Evolutionary conservation across 2,329 filamentous ascomycete genomes (phyloP).

Genomic region (Ceratocystis eucalypticola): DNA sequence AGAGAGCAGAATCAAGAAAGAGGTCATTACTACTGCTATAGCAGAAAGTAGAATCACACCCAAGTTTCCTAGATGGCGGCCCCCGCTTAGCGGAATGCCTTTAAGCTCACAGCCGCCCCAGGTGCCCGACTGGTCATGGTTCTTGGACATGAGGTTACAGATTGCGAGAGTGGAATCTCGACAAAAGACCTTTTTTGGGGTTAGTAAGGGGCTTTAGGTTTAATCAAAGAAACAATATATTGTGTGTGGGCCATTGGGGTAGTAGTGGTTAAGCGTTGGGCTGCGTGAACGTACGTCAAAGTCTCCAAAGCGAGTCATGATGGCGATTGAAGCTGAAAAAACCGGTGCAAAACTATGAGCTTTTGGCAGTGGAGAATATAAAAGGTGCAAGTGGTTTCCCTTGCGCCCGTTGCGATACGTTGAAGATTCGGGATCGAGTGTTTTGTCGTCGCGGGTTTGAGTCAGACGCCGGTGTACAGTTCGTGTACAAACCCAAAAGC

Average conservation of each 20-base stretch:
- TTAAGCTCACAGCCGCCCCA: slow-evolving; percentile 60
- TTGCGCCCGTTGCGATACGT: too few species aligned
- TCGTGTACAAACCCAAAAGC: too few species aligned
- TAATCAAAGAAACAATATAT: too few species aligned
- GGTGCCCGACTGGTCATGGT: slow-evolving; percentile 44
- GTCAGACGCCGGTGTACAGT: neutral
- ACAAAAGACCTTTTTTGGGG: slow-evolving; percentile 55
- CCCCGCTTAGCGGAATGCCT: slow-evolving; percentile 59
- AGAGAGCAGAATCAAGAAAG: slow-evolving; percentile 62
- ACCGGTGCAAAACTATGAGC: neutral
- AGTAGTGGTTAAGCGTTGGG: neutral
- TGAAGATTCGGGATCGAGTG: too few species aligned
- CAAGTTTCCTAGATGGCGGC: slow-evolving; percentile 62
- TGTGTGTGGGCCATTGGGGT: neutral
- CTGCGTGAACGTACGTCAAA: slow-evolving; percentile 35
- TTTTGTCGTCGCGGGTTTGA: neutral
- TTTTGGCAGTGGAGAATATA: neutral
- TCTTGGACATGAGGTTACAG: slow-evolving; percentile 60
- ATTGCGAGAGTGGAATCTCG: slow-evolving; percentile 69
- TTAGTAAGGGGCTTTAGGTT: neutral
- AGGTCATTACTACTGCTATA: slow-evolving; percentile 56
- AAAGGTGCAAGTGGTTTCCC: too few species aligned
- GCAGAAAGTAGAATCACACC: slow-evolving; percentile 80
- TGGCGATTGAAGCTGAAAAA: neutral
- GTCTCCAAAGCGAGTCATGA: slow-evolving; percentile 43